Percentiles rank a stretch among this genome's conserved stretches.
Conservation (phyloP, 2,329 filamentous ascomycete species). For the Aureobasidium lini region DNA sequence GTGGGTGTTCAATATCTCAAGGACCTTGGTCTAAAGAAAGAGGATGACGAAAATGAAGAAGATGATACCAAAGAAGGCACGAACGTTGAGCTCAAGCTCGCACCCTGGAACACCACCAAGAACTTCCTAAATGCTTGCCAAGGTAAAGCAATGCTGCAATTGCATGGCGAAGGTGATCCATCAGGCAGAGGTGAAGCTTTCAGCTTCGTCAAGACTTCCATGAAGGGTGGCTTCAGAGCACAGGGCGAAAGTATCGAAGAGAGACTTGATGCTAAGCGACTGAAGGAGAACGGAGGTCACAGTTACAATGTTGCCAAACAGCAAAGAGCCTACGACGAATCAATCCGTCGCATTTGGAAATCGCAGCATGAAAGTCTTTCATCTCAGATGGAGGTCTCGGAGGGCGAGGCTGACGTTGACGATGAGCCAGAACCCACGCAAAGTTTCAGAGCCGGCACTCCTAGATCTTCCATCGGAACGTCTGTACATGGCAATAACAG, state of each 20-base stretch:
- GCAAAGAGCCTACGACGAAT: conserved; percentile 83
- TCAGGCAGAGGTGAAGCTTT: conserved; percentile 90
- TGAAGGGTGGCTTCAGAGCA: conserved; percentile 96
- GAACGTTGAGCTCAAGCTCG: conserved; percentile 78
- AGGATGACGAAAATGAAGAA: conserved; percentile 57
- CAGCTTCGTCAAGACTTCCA: conserved; percentile 94
- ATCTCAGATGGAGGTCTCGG: conserved; percentile 66
- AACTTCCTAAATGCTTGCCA: conserved; percentile 91
- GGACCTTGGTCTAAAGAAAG: conserved; percentile 76
- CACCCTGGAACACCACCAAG: conserved; percentile 93
- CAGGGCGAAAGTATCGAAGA: conserved; percentile 83
- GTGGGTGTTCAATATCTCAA: conserved; percentile 84
- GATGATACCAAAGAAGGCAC: conserved; percentile 60
- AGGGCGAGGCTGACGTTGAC: conserved; percentile 59
- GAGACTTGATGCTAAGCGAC: conserved; percentile 70
- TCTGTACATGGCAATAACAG: conserved; percentile 35
- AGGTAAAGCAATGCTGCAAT: conserved; percentile 91
- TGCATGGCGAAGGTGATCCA: conserved; percentile 91
- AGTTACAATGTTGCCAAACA: conserved; percentile 96
- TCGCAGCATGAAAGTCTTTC: conserved; percentile 73
- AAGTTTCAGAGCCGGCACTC: conserved; percentile 45
- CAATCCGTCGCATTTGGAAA: conserved; percentile 88
- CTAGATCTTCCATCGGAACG: conserved; percentile 59
- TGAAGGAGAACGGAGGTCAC: conserved; percentile 69
- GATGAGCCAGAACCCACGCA: conserved; percentile 38